Base-by-base conservation (phyloP, 441 rosid genomes). In the Jatropha multifida region DNA sequence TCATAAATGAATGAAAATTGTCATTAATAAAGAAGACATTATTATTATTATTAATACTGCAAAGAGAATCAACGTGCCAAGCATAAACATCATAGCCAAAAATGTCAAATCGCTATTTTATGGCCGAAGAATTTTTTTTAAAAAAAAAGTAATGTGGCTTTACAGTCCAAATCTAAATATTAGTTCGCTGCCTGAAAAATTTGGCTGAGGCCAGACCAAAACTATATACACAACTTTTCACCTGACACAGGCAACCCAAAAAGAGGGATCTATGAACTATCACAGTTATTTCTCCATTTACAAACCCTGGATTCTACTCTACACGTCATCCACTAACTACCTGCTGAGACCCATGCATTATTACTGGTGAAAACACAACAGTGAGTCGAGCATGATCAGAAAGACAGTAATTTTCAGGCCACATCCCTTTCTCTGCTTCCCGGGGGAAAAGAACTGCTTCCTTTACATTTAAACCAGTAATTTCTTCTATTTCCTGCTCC, bases 301-400 rank as follows among this genome's bases (percentile, higher is more conserved):
- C 79, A 74, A 65, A 56, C 61, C 11, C 37, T 67, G 65, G 42
- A 40, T 55, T 76, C 69, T 59, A 66, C 12, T 58, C 69, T 69
- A 15, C 67, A 49, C 27, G 58, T 58, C 23, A 73, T 81, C 76
- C 68, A 76, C 69, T 54, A 70, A 44, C 73, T 7, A 67, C 54
- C 18, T 23, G 62, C 23, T 44, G 76, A 11, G 82, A 75, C 76
- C 86, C 82, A 2, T 76, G 86, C 83, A 94, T 83, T 79, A 82
- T 87, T 65, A 88, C 87, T 0, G 94, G 98, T 18, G 92, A 87
- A 74, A 95, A 95, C 41, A 88, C 92, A 15, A 88, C 98, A 0
- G 94, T 91, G 72, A 93, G 99, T 42, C 91, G 88, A 69, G 98
- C 97, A 75, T 94, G 99, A 77, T 94, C 99, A 0, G 98, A 95